phyloP scores from a whole-genome alignment of 2,329 filamentous ascomycete species.

The Juglanconis oblonga region DNA sequence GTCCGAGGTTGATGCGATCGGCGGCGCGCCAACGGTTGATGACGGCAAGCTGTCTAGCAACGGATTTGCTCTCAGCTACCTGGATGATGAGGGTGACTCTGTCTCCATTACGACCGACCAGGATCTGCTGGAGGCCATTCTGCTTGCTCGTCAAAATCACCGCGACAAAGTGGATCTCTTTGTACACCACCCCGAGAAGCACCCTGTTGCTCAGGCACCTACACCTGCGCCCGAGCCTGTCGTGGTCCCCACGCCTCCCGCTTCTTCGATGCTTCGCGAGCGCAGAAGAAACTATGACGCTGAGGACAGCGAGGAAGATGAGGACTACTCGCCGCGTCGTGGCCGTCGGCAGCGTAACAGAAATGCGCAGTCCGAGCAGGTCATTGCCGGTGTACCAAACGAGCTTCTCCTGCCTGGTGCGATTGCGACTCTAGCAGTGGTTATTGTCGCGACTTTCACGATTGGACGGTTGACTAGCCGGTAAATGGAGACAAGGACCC shows the following conservation, averaged over 20 bases:
- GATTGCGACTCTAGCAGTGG: conserved; percentile 90
- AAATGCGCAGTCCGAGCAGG: conserved; percentile 53
- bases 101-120: conserved; percentile 96
- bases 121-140: conserved; percentile 86
- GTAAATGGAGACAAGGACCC: conserved; percentile 27
- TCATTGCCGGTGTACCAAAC: conserved; percentile 90
- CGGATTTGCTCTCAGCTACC: conserved; percentile 90
- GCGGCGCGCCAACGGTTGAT: conserved; percentile 73
- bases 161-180: conserved; percentile 96
- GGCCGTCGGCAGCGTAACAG: conserved; percentile 39
- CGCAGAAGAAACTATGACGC: conserved; percentile 50
- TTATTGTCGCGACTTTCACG: conserved; percentile 90
- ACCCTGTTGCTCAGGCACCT: conserved; percentile 67
- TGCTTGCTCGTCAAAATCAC: conserved; percentile 71
- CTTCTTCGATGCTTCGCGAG: conserved; percentile 49
- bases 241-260: conserved; percentile 42
- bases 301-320: conserved; percentile 45
- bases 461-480: conserved; percentile 67
- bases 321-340: conserved; percentile 35
- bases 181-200: conserved; percentile 87
- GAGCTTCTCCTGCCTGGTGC: conserved; percentile 90
- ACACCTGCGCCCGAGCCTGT: conserved; percentile 38
- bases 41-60: conserved; percentile 73
- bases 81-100: conserved; percentile 95
- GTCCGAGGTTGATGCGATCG: conserved; percentile 75